Evolutionary conservation across 495 filamentous ascomycete genomes (phyloP), one percentile per base, ranked within the genome.

Genomic region (Penicillium paradoxum): DNA sequence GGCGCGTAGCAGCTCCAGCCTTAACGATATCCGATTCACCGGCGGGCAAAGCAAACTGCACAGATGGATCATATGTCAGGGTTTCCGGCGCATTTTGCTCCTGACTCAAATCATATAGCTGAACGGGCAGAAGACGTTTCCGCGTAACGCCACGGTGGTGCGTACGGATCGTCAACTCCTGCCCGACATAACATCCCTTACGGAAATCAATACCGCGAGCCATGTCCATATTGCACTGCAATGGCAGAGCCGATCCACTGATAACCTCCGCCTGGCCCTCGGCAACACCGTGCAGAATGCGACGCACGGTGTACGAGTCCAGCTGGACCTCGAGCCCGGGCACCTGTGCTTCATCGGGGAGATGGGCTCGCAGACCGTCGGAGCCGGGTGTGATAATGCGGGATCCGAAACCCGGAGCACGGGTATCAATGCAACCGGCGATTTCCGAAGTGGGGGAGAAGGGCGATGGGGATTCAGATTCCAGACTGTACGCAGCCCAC

Each of bases 181-280:
- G 93, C 0, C 93, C 93, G 0, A 97, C 84, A 68, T 98, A 98
- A 69, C 93, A 98, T 1, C 93, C 93, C 72, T 98, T 98, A 42
- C 83, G 79, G 70, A 95, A 98, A 73, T 97, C 90, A 37, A 97
- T 81, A 3, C 79, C 95, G 15, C 79, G 76, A 77, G 85, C 84
- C 56, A 88, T 75, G 68, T 98, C 93, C 56, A 96, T 74, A 66
- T 96, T 93, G 53, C 73, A 83, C 66, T 97, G 90, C 56, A 86
- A 82, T 18, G 91, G 90, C 40, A 97, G 72, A 22, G 89, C 83
- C 3, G 75, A 67, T 38, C 83, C 86, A 41, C 73, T 66, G 19
- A 80, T 65, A 14, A 98, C 83, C 74, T 98, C 93, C 1, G 57
- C 55, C 60, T 86, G 86, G 5, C 93, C 93, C 68, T 98, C 93